Evolutionary conservation across 805 yeast species (phyloP), one percentile per base, ranked within the genome.

Genomic region (Scheffersomyces lignosus): DNA sequence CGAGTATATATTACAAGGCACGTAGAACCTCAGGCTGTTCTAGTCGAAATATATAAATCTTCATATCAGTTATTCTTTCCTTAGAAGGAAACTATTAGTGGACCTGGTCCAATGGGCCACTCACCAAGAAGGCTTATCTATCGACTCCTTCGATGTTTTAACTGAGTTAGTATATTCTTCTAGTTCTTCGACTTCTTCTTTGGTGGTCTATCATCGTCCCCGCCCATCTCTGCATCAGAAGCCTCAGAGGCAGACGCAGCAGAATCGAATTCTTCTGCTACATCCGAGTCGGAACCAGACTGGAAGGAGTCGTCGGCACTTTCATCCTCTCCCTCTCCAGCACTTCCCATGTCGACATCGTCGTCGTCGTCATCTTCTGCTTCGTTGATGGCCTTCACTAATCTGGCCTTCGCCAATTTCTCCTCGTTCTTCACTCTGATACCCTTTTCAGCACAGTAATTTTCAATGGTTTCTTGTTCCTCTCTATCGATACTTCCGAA

Each of bases 401-500:
- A 66, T 70, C 86, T 74, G 33, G 81, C 81, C 63, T 89, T 88
- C 28, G 91, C 95, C 37, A 88, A 85, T 49, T 81, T 87, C 45
- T 89, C 90, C 54, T 91, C 98, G 57, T 90, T 90, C 68, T 82
- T 84, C 34, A 91, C 87, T 48, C 78, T 73, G 42, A 93, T 66
- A 38, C 84, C 85, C 73, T 87, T 89, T 33, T 83, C 79, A 49
- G 75, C 76, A 62, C 91, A 77, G 70, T 73, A 93, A 29, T 71
- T 72, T 58, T 91, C 96, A 41, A 93, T 71, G 2, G 78, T 66
- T 34, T 76, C 79, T 61, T 90, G 98, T 56, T 93, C 99, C 45
- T 87, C 96, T 58, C 88, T 80, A 44, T 83, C 83, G 48, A 93
- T 85, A 54, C 87, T 87, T 46, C 96, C 95, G 62, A 93, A 91